Percentiles rank a stretch among this genome's conserved stretches.
Conservation (phyloP, 257 asterid species). For the Primulina huaijiensis region DNA sequence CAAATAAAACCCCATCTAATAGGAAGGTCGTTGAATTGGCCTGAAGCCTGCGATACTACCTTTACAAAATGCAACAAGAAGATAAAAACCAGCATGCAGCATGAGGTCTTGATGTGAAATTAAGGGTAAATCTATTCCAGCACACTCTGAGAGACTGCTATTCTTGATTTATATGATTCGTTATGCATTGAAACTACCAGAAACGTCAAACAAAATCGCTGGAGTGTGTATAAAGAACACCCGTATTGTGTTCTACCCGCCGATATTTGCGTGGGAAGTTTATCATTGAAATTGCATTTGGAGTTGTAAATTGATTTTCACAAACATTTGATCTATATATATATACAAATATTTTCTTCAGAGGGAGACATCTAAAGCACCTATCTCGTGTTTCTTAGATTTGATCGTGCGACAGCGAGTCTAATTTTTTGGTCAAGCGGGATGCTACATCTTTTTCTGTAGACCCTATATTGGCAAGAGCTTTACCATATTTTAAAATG, state of each 20-base stretch:
- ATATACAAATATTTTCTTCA: too few relatives aligned
- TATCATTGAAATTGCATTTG: neutral
- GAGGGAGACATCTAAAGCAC: too few relatives aligned
- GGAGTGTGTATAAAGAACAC: neutral
- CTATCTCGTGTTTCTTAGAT: too few relatives aligned
- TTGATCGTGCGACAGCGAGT: too few relatives aligned
- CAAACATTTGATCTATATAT: neutral
- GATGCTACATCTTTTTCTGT: too few relatives aligned
- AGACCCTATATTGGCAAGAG: too few relatives aligned
- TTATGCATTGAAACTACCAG: neutral
- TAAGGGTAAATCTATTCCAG: neutral
- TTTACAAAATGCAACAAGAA: neutral
- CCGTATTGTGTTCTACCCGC: neutral
- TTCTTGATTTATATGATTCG: neutral
- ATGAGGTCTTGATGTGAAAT: neutral
- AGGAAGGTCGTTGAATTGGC: neutral
- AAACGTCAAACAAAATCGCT: neutral
- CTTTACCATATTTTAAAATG: too few relatives aligned
- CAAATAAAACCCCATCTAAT: neutral
- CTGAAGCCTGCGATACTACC: neutral
- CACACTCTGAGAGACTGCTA: neutral
- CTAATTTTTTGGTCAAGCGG: too few relatives aligned
- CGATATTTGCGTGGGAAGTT: neutral
- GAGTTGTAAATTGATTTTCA: neutral
- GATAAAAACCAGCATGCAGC: neutral